Percentiles rank a stretch among this genome's conserved stretches.
phyloP scores from a whole-genome alignment of 2,329 filamentous ascomycete genomes.

The Pezicula carpinea region DNA sequence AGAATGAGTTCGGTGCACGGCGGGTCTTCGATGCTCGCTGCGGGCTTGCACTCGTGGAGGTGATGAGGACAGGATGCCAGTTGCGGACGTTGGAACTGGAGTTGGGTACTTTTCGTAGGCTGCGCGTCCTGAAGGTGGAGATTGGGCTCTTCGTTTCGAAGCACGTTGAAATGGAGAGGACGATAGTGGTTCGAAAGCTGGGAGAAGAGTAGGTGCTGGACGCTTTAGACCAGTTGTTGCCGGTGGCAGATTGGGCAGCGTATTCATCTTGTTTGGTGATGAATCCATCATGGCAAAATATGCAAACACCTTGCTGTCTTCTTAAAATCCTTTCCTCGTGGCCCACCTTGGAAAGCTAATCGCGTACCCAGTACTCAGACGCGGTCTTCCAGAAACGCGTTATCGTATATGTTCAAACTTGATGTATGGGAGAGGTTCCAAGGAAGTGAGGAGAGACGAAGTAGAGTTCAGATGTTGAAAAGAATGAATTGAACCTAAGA shows the following conservation, averaged over 20 bases:
- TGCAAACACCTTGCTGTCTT: constrained; percentile 30
- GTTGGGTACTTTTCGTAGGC: constrained; percentile 70
- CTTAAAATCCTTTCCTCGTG: background rate
- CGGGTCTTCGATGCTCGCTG: constrained; percentile 34
- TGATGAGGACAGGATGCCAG: constrained; percentile 83
- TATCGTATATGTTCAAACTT: background rate
- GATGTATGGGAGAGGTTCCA: background rate
- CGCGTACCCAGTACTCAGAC: background rate
- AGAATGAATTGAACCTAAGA: background rate
- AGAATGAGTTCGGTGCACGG: constrained; percentile 56
- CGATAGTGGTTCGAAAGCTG: constrained; percentile 75
- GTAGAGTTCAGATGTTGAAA: background rate
- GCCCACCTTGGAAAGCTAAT: background rate
- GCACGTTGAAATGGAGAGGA: constrained; percentile 69
- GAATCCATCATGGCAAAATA: constrained; percentile 29
- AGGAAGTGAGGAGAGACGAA: background rate
- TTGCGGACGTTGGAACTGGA: constrained; percentile 89
- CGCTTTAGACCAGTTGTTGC: constrained; percentile 49
- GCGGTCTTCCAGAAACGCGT: background rate
- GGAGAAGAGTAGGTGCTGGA: constrained; percentile 63
- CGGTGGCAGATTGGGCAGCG: constrained; percentile 19
- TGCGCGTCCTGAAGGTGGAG: constrained; percentile 33
- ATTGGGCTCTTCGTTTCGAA: constrained; percentile 60
- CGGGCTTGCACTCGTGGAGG: constrained; percentile 54
- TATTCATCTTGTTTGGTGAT: constrained; percentile 29